Evolutionary conservation across 2,329 filamentous ascomycete species (phyloP).

Genomic region (Arthrinium puccinioides): DNA sequence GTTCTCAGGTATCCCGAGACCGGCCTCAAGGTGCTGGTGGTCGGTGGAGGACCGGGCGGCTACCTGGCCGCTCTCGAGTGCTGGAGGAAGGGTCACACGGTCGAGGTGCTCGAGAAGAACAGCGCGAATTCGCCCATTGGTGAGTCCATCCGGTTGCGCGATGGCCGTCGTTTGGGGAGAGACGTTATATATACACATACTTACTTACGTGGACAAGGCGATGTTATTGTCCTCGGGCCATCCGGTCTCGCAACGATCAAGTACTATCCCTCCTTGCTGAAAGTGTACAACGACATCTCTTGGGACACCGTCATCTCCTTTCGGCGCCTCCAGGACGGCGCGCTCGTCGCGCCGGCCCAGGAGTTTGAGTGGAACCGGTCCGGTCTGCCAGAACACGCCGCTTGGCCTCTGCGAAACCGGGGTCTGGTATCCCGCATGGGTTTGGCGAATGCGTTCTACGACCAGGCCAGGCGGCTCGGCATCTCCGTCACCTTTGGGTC

Average conservation of each 20-base stretch:
- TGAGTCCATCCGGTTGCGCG: not conserved
- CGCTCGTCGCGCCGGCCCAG: not conserved
- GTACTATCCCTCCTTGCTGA: not conserved
- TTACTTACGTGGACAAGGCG: not conserved
- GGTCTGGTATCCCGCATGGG: not conserved
- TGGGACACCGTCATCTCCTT: not conserved
- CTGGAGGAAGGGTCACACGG: slow-evolving; percentile 11
- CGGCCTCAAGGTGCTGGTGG: not conserved
- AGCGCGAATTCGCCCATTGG: not conserved
- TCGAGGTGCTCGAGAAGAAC: slow-evolving; percentile 7
- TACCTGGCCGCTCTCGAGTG: slow-evolving; percentile 10
- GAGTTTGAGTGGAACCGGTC: not conserved
- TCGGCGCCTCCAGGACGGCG: not conserved
- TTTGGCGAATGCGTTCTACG: not conserved
- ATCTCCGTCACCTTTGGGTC: not conserved
- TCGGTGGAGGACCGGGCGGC: slow-evolving; percentile 5
- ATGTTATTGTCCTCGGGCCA: not conserved
- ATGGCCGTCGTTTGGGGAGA: no score
- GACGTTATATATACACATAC: not conserved
- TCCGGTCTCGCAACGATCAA: not conserved
- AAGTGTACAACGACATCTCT: not conserved
- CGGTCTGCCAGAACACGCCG: not conserved
- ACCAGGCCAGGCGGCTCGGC: not conserved
- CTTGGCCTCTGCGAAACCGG: not conserved
- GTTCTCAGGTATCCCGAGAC: not conserved